Evolutionary conservation across 208 protist genomes (phyloP).

Genomic region (Crithidia sp.): DNA sequence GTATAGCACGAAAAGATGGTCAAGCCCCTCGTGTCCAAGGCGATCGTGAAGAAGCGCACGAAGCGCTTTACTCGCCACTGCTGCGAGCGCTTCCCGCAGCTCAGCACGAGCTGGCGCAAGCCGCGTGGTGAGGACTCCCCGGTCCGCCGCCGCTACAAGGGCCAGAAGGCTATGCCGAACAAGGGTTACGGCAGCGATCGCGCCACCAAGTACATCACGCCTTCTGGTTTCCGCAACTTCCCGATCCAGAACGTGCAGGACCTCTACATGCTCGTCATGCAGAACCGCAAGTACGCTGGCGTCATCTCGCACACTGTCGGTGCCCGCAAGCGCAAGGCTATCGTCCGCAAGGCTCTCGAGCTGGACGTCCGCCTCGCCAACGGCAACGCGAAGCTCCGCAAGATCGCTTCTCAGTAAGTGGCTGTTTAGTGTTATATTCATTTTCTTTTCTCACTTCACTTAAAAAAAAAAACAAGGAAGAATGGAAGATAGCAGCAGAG

Average conservation of each 20-base stretch:
- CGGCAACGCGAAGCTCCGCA: constrained; percentile 94
- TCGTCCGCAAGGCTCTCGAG: constrained; percentile 97
- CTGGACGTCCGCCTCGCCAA: constrained; percentile 98
- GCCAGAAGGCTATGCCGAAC: constrained; percentile 96
- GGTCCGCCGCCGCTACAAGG: constrained; percentile 97
- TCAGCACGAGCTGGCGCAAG: constrained; percentile 96
- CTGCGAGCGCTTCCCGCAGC: constrained; percentile 94
- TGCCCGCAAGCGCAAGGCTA: constrained; percentile 94
- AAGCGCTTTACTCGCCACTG: constrained; percentile 97
- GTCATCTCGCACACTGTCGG: constrained; percentile 97
- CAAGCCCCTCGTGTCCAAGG: constrained; percentile 90
- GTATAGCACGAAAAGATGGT: constrained; percentile 82
- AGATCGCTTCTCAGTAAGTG: constrained; percentile 62
- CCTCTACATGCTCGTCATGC: constrained; percentile 99
- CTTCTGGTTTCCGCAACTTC: constrained; percentile 98
- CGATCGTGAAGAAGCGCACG: constrained; percentile 98
- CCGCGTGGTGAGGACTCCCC: constrained; percentile 99
- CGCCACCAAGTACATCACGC: constrained; percentile 95
- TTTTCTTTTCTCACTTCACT: constrained; percentile 11
- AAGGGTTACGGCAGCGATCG: constrained; percentile 99
- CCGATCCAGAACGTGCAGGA: constrained; percentile 95
- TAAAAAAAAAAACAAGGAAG: constrained; percentile 1
- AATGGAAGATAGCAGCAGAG: not conserved
- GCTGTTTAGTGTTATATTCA: constrained; percentile 14
- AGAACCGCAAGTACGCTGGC: constrained; percentile 99